Base-by-base conservation (phyloP, 108 stramenopile genomes). In the Cyclotella kingstonii region DNA sequence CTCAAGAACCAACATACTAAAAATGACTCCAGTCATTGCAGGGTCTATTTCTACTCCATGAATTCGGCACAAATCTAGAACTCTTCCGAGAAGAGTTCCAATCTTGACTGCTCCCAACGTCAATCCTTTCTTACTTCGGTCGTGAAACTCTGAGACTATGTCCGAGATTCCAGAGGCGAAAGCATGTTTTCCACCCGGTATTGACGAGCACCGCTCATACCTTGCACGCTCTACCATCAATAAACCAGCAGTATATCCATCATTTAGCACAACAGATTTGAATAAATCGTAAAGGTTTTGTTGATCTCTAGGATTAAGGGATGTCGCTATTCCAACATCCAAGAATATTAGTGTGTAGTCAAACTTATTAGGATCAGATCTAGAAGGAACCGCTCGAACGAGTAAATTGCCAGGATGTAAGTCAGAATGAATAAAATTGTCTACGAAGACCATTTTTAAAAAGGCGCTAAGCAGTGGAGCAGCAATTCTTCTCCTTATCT, bases 31-130 rank as follows among this genome's bases (percentile, higher is more conserved):
- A 4, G 89, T 69, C 94, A 95, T 95, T 31, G 89, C 80, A 8
- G 94, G 94, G 52, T 95, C 94, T 21, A 95, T 84, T 60, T 90
- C 88, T 1, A 95, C 94, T n/a, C 84, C 79, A 61, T 92, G 81
- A 7, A 76, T 55, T 7, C 94, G 70, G 53, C 94, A 95, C 33
- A 91, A 49, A 45, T 92, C 91, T 52, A 95, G 68, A 2, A 95
- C 89, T 25, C 80, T 71, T 42, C 73, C 66, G 19, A 95, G 50
- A 34, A 95, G 55, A 0, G 77, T 40, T 28, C 94, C 94, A 49
- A 95, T 89, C 6, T 82, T 83, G 4, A 95, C 89, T 8, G 84
- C 86, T 18, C 94, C 94, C 29, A 95, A 60, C 5, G 90, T 95
- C 52, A 95, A 63, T 6, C 94, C 90, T 56, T 84, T 67, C 46